phyloP scores from a whole-genome alignment of 2,329 filamentous ascomycete genomes.

The Apiospora marii region DNA sequence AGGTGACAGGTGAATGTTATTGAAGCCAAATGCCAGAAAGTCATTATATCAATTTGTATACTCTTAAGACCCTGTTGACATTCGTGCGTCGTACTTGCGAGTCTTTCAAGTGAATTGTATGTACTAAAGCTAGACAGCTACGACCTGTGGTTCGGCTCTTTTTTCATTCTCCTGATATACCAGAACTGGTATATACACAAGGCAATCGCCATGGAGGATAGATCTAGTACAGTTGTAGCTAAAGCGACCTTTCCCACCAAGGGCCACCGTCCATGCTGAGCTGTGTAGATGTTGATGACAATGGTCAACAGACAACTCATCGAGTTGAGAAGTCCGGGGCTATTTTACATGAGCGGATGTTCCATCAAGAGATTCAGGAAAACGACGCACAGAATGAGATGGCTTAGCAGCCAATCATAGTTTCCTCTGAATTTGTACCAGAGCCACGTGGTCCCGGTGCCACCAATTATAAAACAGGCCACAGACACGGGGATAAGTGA shows the following conservation, averaged over 20 bases:
- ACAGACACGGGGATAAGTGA: slow-evolving; percentile 1
- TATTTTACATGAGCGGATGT: background rate
- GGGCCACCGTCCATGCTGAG: slow-evolving; percentile 8
- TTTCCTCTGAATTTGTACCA: slow-evolving; percentile 6
- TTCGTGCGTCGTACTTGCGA: background rate
- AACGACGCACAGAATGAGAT: slow-evolving; percentile 2
- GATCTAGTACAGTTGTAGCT: background rate
- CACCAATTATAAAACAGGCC: background rate
- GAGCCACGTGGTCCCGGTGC: slow-evolving; percentile 3
- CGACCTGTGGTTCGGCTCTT: slow-evolving; percentile 6
- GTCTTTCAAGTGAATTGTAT: background rate
- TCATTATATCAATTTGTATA: background rate
- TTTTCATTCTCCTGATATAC: slow-evolving; percentile 1
- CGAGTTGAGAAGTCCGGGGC: slow-evolving; percentile 1
- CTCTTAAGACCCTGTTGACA: background rate
- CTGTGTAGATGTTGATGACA: background rate
- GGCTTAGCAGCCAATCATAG: background rate
- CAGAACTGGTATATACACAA: slow-evolving; percentile 2
- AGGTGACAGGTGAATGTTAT: background rate
- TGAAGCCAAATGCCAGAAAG: slow-evolving; percentile 6
- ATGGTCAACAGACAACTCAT: background rate
- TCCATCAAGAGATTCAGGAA: background rate
- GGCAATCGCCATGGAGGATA: slow-evolving; percentile 2
- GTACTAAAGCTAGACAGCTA: background rate
- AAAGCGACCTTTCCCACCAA: slow-evolving; percentile 7